These are phyloP conservation scores for Nelumbo lutea DNA, from an alignment of 164 flowering plant genomes.

Conservation along the genomic window DNA sequence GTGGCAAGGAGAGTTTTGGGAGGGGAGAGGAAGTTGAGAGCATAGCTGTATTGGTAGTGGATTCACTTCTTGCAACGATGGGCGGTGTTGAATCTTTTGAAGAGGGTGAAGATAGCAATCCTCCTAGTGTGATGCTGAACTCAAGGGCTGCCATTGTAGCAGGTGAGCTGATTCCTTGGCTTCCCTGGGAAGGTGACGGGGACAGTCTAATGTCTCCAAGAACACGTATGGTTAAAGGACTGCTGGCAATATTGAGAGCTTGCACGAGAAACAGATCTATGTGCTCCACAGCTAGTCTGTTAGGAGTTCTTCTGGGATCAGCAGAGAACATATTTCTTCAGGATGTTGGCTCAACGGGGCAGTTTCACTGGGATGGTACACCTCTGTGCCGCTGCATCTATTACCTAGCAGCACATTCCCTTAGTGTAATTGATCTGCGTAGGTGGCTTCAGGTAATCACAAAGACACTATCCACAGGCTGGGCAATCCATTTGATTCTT, in stretches of 20 bases:
- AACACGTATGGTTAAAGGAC: slow-evolving; percentile 89
- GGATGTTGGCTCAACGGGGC: slow-evolving; percentile 37
- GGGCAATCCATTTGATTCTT: slow-evolving; percentile 67
- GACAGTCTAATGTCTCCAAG: slow-evolving; percentile 76
- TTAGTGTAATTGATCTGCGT: slow-evolving; percentile 69
- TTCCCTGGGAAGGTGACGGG: slow-evolving; percentile 67
- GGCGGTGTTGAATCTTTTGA: slow-evolving; percentile 98
- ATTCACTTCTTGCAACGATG: slow-evolving; percentile 95
- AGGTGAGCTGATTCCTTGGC: slow-evolving; percentile 85
- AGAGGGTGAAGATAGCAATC: slow-evolving; percentile 71
- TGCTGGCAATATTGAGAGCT: slow-evolving; percentile 80
- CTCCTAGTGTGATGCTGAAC: slow-evolving; percentile 98
- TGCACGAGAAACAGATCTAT: slow-evolving; percentile 95
- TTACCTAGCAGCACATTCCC: slow-evolving; percentile 85
- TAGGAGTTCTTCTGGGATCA: slow-evolving; percentile 69
- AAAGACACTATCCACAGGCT: slow-evolving; percentile 53
- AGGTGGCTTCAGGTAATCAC: slow-evolving; percentile 74
- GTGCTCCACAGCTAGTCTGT: slow-evolving; percentile 82
- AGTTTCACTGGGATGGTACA: slow-evolving; percentile 68
- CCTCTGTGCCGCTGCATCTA: slow-evolving; percentile 83
- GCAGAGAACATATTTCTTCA: slow-evolving; percentile 66
- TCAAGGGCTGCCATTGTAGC: slow-evolving; percentile 94
- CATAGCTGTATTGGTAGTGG: slow-evolving; percentile 66
- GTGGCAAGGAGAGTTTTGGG: slow-evolving; percentile 68
- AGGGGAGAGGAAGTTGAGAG: slow-evolving; percentile 58